A percentile compares a stretch with the other conserved stretches of the same genome.
Conservation (phyloP, 2,329 filamentous ascomycete genomes). For the Curvularia sp. region DNA sequence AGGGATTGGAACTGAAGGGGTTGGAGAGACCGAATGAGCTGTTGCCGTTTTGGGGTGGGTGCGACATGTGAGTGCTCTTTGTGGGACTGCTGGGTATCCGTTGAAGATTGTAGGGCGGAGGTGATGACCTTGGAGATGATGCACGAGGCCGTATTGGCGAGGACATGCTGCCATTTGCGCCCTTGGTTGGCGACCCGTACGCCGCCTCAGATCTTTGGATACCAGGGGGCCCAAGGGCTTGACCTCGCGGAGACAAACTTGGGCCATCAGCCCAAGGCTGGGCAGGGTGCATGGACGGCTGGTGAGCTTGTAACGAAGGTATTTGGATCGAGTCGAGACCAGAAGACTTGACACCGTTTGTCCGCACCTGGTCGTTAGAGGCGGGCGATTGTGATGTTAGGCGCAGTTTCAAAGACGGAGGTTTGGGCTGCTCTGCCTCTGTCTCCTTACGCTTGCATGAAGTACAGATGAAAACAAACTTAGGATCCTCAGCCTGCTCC, state of each 20-base stretch:
- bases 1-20: slow-evolving; percentile 27
- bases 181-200: slow-evolving; percentile 42
- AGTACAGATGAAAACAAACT: slow-evolving; percentile 86
- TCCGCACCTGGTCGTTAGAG: slow-evolving; percentile 20
- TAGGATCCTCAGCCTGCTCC: slow-evolving; percentile 72
- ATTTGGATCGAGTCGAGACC: slow-evolving; percentile 31
- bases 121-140: slow-evolving; percentile 41
- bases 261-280: slow-evolving; percentile 52
- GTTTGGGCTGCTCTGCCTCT: slow-evolving; percentile 66
- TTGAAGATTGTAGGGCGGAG: slow-evolving; percentile 41
- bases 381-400: slow-evolving; percentile 59
- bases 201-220: slow-evolving; percentile 48
- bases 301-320: slow-evolving; percentile 29
- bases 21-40: slow-evolving; percentile 33
- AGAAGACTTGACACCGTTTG: slow-evolving; percentile 28
- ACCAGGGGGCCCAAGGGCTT: slow-evolving; percentile 53
- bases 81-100: slow-evolving; percentile 36
- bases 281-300: slow-evolving; percentile 30
- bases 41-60: slow-evolving; percentile 38
- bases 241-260: slow-evolving; percentile 54
- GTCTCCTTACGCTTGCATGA: slow-evolving; percentile 76
- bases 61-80: slow-evolving; percentile 33
- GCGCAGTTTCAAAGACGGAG: slow-evolving; percentile 66
- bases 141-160: slow-evolving; percentile 35
- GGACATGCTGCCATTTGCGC: slow-evolving; percentile 36